These are phyloP conservation scores for Solanum bukasovii DNA, from an alignment of 257 asterid species.

Conservation along the genomic window DNA sequence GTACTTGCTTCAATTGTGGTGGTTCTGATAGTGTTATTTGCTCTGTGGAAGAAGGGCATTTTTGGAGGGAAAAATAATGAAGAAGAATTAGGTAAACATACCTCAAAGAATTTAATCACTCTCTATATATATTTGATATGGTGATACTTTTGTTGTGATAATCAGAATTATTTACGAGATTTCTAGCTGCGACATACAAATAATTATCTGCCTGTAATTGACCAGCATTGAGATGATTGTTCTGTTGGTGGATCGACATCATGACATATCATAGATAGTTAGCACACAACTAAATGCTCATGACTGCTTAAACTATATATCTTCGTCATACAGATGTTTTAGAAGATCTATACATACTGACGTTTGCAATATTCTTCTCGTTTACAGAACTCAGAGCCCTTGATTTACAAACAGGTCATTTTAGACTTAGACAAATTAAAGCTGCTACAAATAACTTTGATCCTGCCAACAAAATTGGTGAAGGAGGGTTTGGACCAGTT, in stretches of 20 bases:
- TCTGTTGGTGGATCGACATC: background rate
- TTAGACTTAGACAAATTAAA: too few relatives aligned
- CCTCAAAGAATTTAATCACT: background rate
- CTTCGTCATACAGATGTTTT: background rate
- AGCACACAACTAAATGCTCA: background rate
- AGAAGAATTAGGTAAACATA: conserved; percentile 46
- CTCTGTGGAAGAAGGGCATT: conserved; percentile 52
- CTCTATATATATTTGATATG: background rate
- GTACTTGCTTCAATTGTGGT: conserved; percentile 32
- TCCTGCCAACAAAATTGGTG: too few relatives aligned
- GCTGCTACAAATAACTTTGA: too few relatives aligned
- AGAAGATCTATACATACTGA: too few relatives aligned
- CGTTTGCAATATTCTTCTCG: too few relatives aligned
- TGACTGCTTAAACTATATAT: background rate
- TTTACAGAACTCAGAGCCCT: conserved; percentile 1
- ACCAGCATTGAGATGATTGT: background rate
- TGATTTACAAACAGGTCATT: conserved; percentile 14
- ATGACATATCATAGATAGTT: background rate
- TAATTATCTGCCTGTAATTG: background rate
- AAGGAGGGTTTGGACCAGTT: too few relatives aligned
- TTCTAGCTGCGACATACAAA: background rate
- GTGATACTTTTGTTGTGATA: background rate
- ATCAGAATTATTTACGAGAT: background rate
- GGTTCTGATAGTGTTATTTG: conserved; percentile 24
- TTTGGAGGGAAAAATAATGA: conserved; percentile 27